phyloP scores from a whole-genome alignment of 805 yeast genomes.

The Metschnikowia lochheadii region DNA sequence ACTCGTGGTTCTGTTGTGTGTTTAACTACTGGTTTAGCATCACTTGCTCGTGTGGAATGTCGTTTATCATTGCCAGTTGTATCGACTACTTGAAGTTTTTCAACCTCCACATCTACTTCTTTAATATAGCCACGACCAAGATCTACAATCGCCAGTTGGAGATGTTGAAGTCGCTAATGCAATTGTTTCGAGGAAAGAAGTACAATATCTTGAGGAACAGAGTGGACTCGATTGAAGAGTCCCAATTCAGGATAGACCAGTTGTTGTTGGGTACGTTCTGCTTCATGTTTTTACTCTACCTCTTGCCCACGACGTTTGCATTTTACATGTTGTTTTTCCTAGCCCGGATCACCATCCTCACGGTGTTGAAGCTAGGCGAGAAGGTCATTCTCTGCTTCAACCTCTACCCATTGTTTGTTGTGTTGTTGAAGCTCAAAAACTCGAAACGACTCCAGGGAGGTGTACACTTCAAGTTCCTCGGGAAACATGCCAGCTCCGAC shows the following conservation, averaged over 20 bases:
- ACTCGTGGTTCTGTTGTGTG: constrained; percentile 4
- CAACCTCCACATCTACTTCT: constrained; percentile 70
- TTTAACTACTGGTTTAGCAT: constrained; percentile 16
- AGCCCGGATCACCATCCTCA: constrained; percentile 49
- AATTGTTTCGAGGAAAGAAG: constrained; percentile 85
- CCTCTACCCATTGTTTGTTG: constrained; percentile 82
- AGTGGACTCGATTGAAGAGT: constrained; percentile 67
- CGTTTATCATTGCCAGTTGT: constrained; percentile 62
- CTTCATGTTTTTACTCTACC: constrained; percentile 71
- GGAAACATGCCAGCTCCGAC: constrained; percentile 15
- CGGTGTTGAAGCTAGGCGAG: constrained; percentile 51
- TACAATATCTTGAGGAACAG: constrained; percentile 79
- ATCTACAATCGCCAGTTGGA: constrained; percentile 73
- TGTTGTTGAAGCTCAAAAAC: constrained; percentile 75
- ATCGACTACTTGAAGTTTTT: constrained; percentile 62
- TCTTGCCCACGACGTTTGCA: constrained; percentile 83
- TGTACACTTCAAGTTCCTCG: constrained; percentile 29
- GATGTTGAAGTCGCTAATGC: constrained; percentile 67
- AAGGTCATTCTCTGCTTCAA: constrained; percentile 61
- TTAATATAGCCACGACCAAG: constrained; percentile 74
- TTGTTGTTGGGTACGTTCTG: constrained; percentile 82
- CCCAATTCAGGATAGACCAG: constrained; percentile 73
- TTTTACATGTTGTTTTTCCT: constrained; percentile 74
- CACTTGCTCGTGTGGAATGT: constrained; percentile 48
- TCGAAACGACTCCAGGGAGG: constrained; percentile 61